Percentiles rank a stretch among this genome's conserved stretches.
These are phyloP conservation scores for Lachancea sp. DNA, from an alignment of 805 yeast genomes.

Conservation along the genomic window DNA sequence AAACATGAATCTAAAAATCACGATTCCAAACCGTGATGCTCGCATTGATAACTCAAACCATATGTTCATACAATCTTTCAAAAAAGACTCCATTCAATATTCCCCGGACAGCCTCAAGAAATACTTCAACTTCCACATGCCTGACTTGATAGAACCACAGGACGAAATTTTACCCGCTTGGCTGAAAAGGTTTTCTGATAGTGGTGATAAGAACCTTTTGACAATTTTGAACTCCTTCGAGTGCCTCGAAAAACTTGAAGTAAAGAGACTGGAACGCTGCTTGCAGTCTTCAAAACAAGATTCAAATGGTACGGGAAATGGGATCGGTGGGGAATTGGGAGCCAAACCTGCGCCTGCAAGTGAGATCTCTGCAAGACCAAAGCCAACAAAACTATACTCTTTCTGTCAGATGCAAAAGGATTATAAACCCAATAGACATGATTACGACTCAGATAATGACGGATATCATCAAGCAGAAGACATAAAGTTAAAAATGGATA, in stretches of 20 bases:
- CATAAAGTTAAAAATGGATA: constrained; percentile 8
- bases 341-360: not conserved
- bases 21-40: constrained; percentile 7
- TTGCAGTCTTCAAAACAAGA: constrained; percentile 10
- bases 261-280: constrained; percentile 25
- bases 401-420: constrained; percentile 9
- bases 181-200: constrained; percentile 21
- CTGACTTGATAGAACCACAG: constrained; percentile 15
- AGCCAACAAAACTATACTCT: constrained; percentile 5
- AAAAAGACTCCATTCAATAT: constrained; percentile 28
- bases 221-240: constrained; percentile 32
- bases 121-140: constrained; percentile 27
- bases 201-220: constrained; percentile 20
- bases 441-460: constrained; percentile 14
- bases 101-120: constrained; percentile 29
- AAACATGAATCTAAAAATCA: constrained; percentile 8
- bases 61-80: constrained; percentile 29
- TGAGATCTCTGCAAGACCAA: not conserved
- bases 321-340: too few relatives aligned
- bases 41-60: constrained; percentile 18
- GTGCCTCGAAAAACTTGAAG: constrained; percentile 32
- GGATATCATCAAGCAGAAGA: constrained; percentile 8
- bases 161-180: constrained; percentile 29
- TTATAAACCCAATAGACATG: constrained; percentile 10
- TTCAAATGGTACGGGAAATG: not conserved